Percentiles rank a stretch among this genome's conserved stretches.
These are phyloP conservation scores for Yamadazyma pseudoaaseri DNA, from an alignment of 1,139 yeast genomes.

Conservation along the genomic window DNA sequence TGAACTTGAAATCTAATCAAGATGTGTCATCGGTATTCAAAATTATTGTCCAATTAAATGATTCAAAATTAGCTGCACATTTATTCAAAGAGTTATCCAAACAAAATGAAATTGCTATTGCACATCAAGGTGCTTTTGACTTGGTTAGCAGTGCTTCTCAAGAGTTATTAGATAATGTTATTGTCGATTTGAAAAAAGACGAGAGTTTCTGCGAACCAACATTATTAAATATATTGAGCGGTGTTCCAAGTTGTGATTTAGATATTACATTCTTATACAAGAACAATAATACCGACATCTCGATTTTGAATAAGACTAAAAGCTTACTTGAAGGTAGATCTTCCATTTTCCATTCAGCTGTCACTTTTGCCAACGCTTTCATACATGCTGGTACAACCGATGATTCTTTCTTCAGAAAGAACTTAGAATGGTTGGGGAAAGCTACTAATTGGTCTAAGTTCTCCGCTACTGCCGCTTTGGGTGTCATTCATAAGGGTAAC, in stretches of 20 bases:
- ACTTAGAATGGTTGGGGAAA: slow-evolving; percentile 93
- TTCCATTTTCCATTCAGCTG: slow-evolving; percentile 93
- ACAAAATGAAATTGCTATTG: slow-evolving; percentile 49
- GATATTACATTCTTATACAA: slow-evolving; percentile 84
- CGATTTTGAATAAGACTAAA: slow-evolving; percentile 80
- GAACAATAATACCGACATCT: slow-evolving; percentile 84
- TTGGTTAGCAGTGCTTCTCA: slow-evolving; percentile 93
- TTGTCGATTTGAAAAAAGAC: slow-evolving; percentile 39
- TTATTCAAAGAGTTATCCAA: slow-evolving; percentile 62
- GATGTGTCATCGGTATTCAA: slow-evolving; percentile 78
- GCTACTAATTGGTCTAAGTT: slow-evolving; percentile 98
- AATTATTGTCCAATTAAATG: slow-evolving; percentile 86
- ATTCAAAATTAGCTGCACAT: slow-evolving; percentile 62
- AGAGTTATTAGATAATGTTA: slow-evolving; percentile 70
- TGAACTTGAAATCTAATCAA: slow-evolving; percentile 62
- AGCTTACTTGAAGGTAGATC: slow-evolving; percentile 84
- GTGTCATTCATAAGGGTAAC: slow-evolving; percentile 96
- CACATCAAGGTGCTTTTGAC: slow-evolving; percentile 95
- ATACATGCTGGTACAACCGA: slow-evolving; percentile 97
- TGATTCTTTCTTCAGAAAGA: slow-evolving; percentile 86
- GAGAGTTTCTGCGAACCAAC: slow-evolving; percentile 42
- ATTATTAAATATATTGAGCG: slow-evolving; percentile 73
- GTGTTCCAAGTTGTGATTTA: slow-evolving; percentile 92
- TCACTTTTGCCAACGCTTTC: slow-evolving; percentile 91
- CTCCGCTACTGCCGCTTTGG: slow-evolving; percentile 96